Evolutionary conservation across 257 asterid species (phyloP).

Genomic region (Solanum infundibuliforme): DNA sequence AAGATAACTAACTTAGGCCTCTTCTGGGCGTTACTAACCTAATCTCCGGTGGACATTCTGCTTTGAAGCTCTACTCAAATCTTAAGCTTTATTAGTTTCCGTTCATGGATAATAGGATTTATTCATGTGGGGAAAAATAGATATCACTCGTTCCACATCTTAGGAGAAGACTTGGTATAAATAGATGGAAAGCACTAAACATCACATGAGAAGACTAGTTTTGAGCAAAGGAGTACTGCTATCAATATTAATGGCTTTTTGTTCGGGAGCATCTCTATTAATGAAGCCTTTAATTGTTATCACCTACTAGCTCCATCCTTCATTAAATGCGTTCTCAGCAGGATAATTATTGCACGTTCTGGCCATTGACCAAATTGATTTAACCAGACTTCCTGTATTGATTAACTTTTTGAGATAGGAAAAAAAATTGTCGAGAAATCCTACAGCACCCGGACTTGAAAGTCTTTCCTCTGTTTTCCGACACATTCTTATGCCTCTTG

Average conservation of each 20-base stretch:
- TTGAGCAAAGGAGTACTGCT: neutral
- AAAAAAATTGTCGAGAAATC: neutral
- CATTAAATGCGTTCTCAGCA: neutral
- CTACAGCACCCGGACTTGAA: neutral
- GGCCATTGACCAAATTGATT: neutral
- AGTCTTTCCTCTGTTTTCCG: neutral
- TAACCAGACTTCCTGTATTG: neutral
- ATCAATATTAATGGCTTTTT: neutral
- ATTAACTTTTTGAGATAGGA: neutral
- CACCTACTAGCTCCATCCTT: neutral
- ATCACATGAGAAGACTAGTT: neutral
- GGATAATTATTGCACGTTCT: neutral
- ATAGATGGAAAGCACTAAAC: neutral
- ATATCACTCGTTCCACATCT: neutral
- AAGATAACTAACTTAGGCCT: neutral
- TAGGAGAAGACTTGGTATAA: neutral
- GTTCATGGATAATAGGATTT: neutral
- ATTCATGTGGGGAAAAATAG: neutral
- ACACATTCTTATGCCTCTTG: neutral
- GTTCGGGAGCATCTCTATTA: neutral
- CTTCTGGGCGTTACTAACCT: neutral
- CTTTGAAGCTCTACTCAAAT: neutral
- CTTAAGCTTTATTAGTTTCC: neutral
- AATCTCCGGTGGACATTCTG: neutral
- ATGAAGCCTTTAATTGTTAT: neutral